phyloP scores from a whole-genome alignment of 2,329 filamentous ascomycete species.

The Cladophialophora psammophila region DNA sequence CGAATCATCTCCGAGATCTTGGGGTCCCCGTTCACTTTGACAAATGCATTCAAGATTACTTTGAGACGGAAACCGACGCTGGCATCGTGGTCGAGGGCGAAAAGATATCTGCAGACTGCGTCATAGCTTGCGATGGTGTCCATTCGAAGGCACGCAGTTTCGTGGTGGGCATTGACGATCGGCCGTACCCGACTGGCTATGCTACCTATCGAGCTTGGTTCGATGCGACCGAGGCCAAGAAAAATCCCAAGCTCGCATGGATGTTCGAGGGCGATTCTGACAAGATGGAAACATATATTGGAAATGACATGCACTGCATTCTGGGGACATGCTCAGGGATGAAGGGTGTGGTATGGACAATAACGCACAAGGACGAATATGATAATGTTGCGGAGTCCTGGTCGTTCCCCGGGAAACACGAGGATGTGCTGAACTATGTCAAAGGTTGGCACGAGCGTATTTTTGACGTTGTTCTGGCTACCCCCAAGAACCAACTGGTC shows the following conservation, averaged over 20 bases:
- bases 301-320: constrained; percentile 19
- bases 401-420: constrained; percentile 60
- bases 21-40: constrained; percentile 43
- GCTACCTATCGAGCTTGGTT: constrained; percentile 41
- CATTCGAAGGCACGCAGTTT: constrained; percentile 20
- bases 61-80: constrained; percentile 27
- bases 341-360: constrained; percentile 38
- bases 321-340: constrained; percentile 46
- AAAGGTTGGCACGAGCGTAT: constrained; percentile 61
- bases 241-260: constrained; percentile 10
- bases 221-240: constrained; percentile 16
- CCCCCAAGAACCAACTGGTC: constrained; percentile 41
- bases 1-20: constrained; percentile 25
- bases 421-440: constrained; percentile 59
- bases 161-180: constrained; percentile 42
- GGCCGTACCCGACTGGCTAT: constrained; percentile 44
- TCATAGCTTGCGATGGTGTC: constrained; percentile 24
- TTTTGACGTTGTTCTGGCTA: constrained; percentile 53
- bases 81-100: constrained; percentile 24
- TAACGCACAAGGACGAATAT: constrained; percentile 55
- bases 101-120: constrained; percentile 11
- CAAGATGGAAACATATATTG: constrained; percentile 26
- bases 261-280: constrained; percentile 17
- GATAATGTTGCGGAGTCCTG: constrained; percentile 54
- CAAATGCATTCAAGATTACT: constrained; percentile 42